phyloP scores from a whole-genome alignment of 768 basidiomycete genomes.

The Chiua virens region DNA sequence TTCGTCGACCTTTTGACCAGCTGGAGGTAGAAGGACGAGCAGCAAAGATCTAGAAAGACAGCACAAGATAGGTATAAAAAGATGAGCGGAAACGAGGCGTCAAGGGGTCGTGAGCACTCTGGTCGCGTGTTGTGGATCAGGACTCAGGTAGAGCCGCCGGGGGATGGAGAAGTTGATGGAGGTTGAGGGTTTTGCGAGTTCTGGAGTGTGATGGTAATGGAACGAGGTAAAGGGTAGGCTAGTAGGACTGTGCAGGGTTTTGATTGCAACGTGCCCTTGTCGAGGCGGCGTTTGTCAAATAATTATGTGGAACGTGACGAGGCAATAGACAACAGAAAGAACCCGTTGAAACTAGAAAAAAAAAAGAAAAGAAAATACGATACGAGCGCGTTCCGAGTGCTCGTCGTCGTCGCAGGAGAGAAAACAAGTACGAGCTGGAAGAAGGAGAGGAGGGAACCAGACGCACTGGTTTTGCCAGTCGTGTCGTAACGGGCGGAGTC shows the following conservation, averaged over 20 bases:
- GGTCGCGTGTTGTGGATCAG: conserved; percentile 40
- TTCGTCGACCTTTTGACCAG: conserved; percentile 38
- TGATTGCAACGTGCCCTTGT: conserved; percentile 80
- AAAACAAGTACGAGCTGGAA: conserved; percentile 8
- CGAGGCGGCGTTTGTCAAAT: conserved; percentile 51
- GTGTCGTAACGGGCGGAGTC: conserved; percentile 32
- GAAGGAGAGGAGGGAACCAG: not conserved
- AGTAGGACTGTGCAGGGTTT: conserved; percentile 52
- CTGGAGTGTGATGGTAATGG: conserved; percentile 37
- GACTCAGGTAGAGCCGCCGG: conserved; percentile 27
- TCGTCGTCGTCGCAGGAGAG: conserved; percentile 14
- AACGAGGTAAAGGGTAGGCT: conserved; percentile 63
- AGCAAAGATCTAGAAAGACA: conserved; percentile 39
- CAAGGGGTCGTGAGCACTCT: conserved; percentile 56
- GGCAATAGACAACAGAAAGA: conserved; percentile 17
- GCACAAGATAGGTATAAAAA: conserved; percentile 59
- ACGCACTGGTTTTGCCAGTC: conserved; percentile 34
- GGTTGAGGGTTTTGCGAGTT: conserved; percentile 38
- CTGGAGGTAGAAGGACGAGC: conserved; percentile 35
- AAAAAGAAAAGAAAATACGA: conserved; percentile 21
- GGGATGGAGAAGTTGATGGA: conserved; percentile 31
- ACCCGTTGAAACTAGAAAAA: conserved; percentile 17
- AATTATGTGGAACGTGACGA: conserved; percentile 31
- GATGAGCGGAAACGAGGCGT: conserved; percentile 42
- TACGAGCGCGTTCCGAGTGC: conserved; percentile 18